Conservation (phyloP, 352 stramenopile species). For the Globisporangium irregulare region DNA sequence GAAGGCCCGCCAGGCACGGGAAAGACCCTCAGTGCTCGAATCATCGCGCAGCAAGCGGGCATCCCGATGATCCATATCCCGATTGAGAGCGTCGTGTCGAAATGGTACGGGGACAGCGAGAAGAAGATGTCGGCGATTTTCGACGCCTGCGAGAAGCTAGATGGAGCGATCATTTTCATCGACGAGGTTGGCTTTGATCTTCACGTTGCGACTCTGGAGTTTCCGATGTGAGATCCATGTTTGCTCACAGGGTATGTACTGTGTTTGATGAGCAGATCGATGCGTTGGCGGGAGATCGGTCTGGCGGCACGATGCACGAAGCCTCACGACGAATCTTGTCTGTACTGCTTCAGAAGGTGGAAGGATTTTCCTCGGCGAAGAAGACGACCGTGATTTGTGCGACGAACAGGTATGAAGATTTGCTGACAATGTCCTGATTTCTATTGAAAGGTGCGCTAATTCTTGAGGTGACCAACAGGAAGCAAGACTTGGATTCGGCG, state of each 20-base stretch:
- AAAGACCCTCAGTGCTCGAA: slow-evolving; percentile 93
- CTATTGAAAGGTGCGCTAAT: neutral
- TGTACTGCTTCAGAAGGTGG: slow-evolving; percentile 90
- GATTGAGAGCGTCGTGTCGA: slow-evolving; percentile 92
- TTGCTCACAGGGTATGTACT: neutral
- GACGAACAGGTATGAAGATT: slow-evolving; percentile 72
- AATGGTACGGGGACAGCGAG: slow-evolving; percentile 95
- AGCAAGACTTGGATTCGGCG: slow-evolving; percentile 91
- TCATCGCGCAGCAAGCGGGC: slow-evolving; percentile 91
- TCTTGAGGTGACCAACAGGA: slow-evolving; percentile 37
- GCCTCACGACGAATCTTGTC: slow-evolving; percentile 90
- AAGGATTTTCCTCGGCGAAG: slow-evolving; percentile 91
- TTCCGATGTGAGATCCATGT: neutral
- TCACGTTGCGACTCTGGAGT: neutral
- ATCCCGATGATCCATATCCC: slow-evolving; percentile 93
- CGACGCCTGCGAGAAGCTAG: slow-evolving; percentile 90
- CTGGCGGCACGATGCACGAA: slow-evolving; percentile 90
- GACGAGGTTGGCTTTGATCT: slow-evolving; percentile 66
- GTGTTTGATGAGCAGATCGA: slow-evolving; percentile 63
- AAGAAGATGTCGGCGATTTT: slow-evolving; percentile 95
- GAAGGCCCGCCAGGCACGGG: slow-evolving; percentile 93
- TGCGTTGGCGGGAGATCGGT: slow-evolving; percentile 86
- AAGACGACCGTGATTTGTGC: slow-evolving; percentile 92
- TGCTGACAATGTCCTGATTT: neutral
- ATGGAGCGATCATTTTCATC: slow-evolving; percentile 93